Evolutionary conservation across 768 basidiomycete genomes (phyloP), one percentile per base, ranked within the genome.

Genomic region (Agaricus subrufescens): DNA sequence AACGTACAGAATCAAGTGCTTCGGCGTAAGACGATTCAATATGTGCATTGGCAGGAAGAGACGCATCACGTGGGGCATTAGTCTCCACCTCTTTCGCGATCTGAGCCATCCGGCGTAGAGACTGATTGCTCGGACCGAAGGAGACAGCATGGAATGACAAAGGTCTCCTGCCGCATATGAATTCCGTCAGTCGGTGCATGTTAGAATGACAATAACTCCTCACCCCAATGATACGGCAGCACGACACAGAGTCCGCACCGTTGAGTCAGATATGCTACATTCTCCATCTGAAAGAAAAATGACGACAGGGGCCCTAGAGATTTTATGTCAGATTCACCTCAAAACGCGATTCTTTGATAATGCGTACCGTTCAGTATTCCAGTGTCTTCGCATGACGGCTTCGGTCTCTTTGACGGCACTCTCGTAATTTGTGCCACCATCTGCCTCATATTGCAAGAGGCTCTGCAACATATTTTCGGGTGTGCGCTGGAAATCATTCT

Each of bases 281-380:
- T 82, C 75, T 1, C 83, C 83, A 55, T 82, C 83, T 2, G 83
- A 84, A 7, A 83, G 69, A 65, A 84, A 85, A 53, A 84, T 74
- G 14, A 84, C 66, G 4, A 83, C 73, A 0, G 83, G 81, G 2
- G 72, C 66, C 46, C 81, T 80, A 19, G 8, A 30, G 10, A 54
- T 25, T 2, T 48, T 42, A 52, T 30, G n/a, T 12, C 3, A 19
- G 19, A 15, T 40, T n/a, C 27, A 27, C 1, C 27, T 15, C 29
- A 29, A 26, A 14, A 14, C 14, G 7, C 5, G 19, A 9, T 25
- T 12, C 37, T 23, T 7, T 8, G 12, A 14, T 19, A 19, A 19
- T 8, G 27, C 59, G 29, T 51, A 78, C 83, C 79, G 69, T 54
- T 83, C 79, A 0, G 75, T 73, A 45, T 72, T 80, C 83, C 83